Conservation (phyloP, 768 basidiomycete species). For the Mycena amicta region DNA sequence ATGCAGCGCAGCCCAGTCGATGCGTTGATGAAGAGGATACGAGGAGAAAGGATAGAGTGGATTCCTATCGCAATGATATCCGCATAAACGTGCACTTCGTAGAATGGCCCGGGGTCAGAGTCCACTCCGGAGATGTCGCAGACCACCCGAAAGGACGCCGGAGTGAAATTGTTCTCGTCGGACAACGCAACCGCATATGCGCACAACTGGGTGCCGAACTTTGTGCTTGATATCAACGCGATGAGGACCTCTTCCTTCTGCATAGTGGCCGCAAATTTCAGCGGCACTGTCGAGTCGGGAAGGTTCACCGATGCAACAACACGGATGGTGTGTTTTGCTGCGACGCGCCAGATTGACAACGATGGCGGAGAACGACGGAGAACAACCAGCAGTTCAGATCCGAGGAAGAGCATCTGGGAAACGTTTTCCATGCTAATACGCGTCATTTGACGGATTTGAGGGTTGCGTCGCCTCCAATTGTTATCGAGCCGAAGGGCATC, state of each 20-base stretch:
- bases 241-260: constrained; percentile 28
- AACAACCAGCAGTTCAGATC: constrained; percentile 52
- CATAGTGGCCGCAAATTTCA: constrained; percentile 38
- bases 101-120: constrained; percentile 24
- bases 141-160: constrained; percentile 6
- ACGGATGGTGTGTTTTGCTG: constrained; percentile 28
- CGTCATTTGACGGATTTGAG: constrained; percentile 38
- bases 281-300: constrained; percentile 23
- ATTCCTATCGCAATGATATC: constrained; percentile 18
- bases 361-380: constrained; percentile 38
- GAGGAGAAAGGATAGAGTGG: constrained; percentile 19
- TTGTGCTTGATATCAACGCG: constrained; percentile 22
- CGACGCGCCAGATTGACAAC: constrained; percentile 48
- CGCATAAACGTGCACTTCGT: constrained; percentile 26
- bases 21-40: constrained; percentile 37
- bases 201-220: constrained; percentile 12
- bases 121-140: constrained; percentile 19
- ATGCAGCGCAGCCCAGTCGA: constrained; percentile 26
- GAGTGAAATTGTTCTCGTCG: constrained; percentile 12
- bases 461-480: constrained; percentile 47
- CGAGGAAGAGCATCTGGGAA: constrained; percentile 49
- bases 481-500: constrained; percentile 48
- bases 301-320: constrained; percentile 32
- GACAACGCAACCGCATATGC: constrained; percentile 28
- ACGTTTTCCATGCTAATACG: constrained; percentile 44